Percentiles rank a stretch among this genome's conserved stretches.
Conservation (phyloP, 257 asterid species). For the Jacaranda mimosifolia region DNA sequence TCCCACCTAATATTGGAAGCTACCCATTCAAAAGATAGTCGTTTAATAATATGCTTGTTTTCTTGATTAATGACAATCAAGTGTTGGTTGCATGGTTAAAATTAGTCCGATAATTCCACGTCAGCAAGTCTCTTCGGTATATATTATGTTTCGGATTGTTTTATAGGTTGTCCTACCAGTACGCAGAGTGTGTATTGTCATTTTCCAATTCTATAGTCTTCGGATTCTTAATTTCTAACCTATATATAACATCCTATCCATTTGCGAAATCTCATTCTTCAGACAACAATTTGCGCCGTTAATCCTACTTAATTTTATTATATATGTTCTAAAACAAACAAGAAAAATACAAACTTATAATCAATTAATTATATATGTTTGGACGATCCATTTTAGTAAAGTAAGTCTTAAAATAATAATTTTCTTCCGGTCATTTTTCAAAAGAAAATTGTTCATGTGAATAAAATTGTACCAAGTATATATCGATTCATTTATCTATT, state of each 20-base stretch:
- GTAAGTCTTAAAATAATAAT: neutral
- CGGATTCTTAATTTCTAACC: neutral
- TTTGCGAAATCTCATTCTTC: neutral
- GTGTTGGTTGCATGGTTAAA: neutral
- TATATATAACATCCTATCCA: neutral
- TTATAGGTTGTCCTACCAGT: neutral
- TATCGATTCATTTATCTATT: too few species aligned
- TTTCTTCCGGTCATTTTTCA: too few species aligned
- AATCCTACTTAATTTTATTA: neutral
- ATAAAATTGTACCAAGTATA: too few species aligned
- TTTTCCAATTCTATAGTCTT: neutral
- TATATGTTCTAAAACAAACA: constrained; percentile 2
- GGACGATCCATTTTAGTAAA: neutral
- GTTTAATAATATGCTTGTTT: neutral
- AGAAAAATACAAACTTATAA: neutral
- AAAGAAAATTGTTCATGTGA: too few species aligned
- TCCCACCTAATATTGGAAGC: constrained; percentile 39
- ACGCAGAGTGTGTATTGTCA: constrained; percentile 20
- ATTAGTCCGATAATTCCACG: constrained; percentile 9
- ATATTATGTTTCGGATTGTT: constrained; percentile 15
- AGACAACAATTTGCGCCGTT: neutral
- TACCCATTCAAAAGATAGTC: constrained; percentile 30
- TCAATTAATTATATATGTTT: neutral
- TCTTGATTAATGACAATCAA: constrained; percentile 18
- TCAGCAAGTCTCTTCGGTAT: neutral